Conservation (phyloP, 1,284 basidiomycete species). For the Sanghuangporus baumii region DNA sequence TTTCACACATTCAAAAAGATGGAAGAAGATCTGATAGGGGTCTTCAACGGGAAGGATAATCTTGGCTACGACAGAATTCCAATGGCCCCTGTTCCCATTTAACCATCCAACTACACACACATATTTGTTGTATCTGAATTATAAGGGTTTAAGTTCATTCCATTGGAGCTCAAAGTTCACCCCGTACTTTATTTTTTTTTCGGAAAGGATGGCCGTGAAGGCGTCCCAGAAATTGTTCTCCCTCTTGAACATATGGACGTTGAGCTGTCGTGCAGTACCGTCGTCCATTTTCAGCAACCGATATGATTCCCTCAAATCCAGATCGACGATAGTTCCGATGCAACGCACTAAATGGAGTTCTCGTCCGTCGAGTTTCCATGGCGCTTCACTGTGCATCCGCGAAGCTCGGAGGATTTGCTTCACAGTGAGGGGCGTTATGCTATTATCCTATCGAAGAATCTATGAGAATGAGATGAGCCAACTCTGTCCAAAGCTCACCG, state of each 20-base stretch:
- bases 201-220: background rate
- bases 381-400: background rate
- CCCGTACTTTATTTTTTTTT: background rate
- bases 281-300: background rate
- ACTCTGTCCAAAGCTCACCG: too few relatives aligned
- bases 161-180: background rate
- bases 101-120: background rate
- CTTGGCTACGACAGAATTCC: background rate
- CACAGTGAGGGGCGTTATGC: background rate
- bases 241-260: background rate
- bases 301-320: background rate
- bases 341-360: background rate
- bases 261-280: background rate
- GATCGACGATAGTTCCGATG: background rate
- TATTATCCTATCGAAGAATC: background rate
- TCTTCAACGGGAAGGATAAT: background rate
- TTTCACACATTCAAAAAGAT: background rate
- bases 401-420: conserved; percentile 1
- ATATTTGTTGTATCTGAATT: background rate
- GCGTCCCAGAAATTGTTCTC: background rate
- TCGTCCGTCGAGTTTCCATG: background rate
- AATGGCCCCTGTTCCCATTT: background rate
- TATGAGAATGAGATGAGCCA: background rate
- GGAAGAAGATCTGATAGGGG: background rate
- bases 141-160: background rate